phyloP scores from a whole-genome alignment of 1,284 basidiomycete species.

The Mycena sp. region DNA sequence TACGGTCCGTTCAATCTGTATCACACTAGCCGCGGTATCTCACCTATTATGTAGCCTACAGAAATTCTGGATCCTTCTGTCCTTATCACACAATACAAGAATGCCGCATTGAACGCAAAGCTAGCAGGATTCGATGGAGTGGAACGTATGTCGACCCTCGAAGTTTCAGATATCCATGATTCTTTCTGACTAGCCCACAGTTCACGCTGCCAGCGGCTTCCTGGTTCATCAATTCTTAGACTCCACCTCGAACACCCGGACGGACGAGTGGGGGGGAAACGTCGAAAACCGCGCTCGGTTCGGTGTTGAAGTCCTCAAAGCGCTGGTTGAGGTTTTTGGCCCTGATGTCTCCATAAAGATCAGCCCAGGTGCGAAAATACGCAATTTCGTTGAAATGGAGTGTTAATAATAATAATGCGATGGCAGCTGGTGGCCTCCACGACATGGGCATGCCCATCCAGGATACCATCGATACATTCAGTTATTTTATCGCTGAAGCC shows the following conservation, averaged over 20 bases:
- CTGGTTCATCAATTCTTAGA: constrained; percentile 67
- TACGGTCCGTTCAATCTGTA: constrained; percentile 38
- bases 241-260: constrained; percentile 59
- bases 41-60: constrained; percentile 3
- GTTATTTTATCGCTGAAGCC: constrained; percentile 47
- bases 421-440: constrained; percentile 44
- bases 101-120: constrained; percentile 18
- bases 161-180: too few relatives aligned
- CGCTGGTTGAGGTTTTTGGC: constrained; percentile 57
- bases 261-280: constrained; percentile 68
- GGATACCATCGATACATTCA: constrained; percentile 51
- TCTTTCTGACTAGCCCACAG: constrained; percentile 32
- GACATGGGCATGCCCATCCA: constrained; percentile 48
- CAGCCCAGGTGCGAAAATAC: constrained; percentile 46
- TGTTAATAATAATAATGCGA: background rate
- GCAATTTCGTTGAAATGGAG: background rate
- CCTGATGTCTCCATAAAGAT: constrained; percentile 59
- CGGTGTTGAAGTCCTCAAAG: constrained; percentile 58
- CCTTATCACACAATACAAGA: constrained; percentile 4
- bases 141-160: too few relatives aligned
- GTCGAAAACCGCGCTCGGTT: constrained; percentile 65
- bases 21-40: background rate
- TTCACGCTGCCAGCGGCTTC: constrained; percentile 60
- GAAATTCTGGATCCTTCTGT: constrained; percentile 2
- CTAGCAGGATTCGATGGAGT: constrained; percentile 60